phyloP scores from a whole-genome alignment of 73 alveolate genomes.

The Loxodes magnus region DNA sequence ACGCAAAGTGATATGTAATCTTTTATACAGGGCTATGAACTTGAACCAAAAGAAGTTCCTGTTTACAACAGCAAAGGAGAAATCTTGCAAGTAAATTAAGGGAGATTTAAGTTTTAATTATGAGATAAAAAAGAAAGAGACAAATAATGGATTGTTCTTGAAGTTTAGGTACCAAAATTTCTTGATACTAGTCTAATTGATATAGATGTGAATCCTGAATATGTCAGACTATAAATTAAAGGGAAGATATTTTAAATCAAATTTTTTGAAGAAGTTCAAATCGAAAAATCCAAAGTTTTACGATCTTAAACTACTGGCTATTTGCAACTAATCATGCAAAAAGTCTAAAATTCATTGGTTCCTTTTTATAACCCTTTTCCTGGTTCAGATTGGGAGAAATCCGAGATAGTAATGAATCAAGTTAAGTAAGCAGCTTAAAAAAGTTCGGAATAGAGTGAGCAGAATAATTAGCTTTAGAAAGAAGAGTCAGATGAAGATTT shows the following conservation, averaged over 20 bases:
- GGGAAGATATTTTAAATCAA: slow-evolving; percentile 80
- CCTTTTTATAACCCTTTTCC: too few species aligned
- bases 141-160: slow-evolving; percentile 43
- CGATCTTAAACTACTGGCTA: slow-evolving; percentile 80
- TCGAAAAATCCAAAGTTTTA: slow-evolving; percentile 64
- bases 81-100: slow-evolving; percentile 84
- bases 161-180: slow-evolving; percentile 73
- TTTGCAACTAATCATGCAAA: slow-evolving; percentile 61
- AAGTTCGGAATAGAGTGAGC: too few species aligned
- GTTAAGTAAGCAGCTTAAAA: too few species aligned
- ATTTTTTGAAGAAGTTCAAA: slow-evolving; percentile 67
- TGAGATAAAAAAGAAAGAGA: slow-evolving; percentile 56
- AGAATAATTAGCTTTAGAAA: too few species aligned
- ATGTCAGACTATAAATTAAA: slow-evolving; percentile 83
- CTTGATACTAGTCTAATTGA: slow-evolving; percentile 84
- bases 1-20: background rate
- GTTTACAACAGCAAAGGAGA: slow-evolving; percentile 76
- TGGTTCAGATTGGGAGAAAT: too few species aligned
- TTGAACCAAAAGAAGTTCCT: slow-evolving; percentile 43
- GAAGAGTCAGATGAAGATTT: too few species aligned
- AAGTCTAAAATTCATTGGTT: slow-evolving; percentile 23
- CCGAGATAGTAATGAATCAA: too few species aligned
- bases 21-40: slow-evolving; percentile 13
- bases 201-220: slow-evolving; percentile 91
- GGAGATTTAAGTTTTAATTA: slow-evolving; percentile 63